Base-by-base conservation (phyloP, 345 rosid species). In the Lumnitzera racemosa region DNA sequence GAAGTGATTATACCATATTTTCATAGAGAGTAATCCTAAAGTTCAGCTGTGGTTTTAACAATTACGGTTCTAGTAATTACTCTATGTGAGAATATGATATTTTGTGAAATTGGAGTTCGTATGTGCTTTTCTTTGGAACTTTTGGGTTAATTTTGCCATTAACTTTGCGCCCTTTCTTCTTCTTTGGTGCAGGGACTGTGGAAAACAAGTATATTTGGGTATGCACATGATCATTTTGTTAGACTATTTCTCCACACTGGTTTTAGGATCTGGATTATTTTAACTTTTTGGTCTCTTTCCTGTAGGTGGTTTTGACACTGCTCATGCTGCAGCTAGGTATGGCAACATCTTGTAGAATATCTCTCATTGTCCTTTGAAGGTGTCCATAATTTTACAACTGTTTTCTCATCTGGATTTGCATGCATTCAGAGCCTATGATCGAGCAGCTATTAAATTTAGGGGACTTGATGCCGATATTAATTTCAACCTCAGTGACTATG, bases 251-350 rank as follows among this genome's bases (percentile, higher is more conserved):
- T 52, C 11, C 9, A 9, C 43, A 36, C 7, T 36, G 7, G 11
- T 36, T 36, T 36, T 36, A 9, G 43, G 11, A 36, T 36, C 43
- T 36, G 11, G 11, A 36, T 36, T 36, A 36, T 36, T 36, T 27
- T 27, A 36, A 36, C 9, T 36, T 36, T 9, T 36, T 61, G 67
- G 71, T 58, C 43, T 59, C 67, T 60, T 68, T 13, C 53, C 12
- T 63, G 29, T 70, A 91, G 98, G 98, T 71, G 98, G 98, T 63
- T 92, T 92, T 73, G 98, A 92, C 68, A 92, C 98, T 62, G 98
- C 98, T 69, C 96, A 85, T 69, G 84, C 94, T 61, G 98, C 98
- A 8, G 98, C 97, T n/a, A 89, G 98, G 98, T 89, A 69, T 24
- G 25, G 57, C 16, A 9, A 36, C 53, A 29, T 10, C 11, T 24